Base-by-base conservation (phyloP, 1,284 basidiomycete genomes). In the Golubevia pallescens region DNA sequence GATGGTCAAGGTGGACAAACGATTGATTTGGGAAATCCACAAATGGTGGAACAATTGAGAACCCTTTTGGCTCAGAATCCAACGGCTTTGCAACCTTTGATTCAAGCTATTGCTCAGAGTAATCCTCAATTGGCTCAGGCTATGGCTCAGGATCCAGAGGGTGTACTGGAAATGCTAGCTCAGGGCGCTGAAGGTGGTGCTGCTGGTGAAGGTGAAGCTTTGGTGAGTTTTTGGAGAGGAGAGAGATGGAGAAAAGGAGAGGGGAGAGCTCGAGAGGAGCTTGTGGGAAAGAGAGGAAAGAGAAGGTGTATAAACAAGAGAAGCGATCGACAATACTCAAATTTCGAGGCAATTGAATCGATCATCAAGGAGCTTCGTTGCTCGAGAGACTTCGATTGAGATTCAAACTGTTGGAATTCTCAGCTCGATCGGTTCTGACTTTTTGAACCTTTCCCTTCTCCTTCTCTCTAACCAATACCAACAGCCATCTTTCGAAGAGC, bases 111-210 rank as follows among this genome's bases (percentile, higher is more conserved):
- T 34, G 81, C 80, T 1, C 82, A 85, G 67, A 73, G 69, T 60
- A 84, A 85, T 66, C 82, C 82, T 1, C 78, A 78, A 57, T 69
- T 85, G 2, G 82, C 82, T 6, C 72, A 79, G 52, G 81, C 81
- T 1, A 70, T 85, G 68, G 75, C 76, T 55, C 65, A 73, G 28
- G 77, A 85, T 56, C 82, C 82, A 0, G 78, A 83, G 61, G 79
- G 74, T 24, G 81, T 85, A 4, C 71, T 85, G 53, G 68, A 69
- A 23, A 65, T 84, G 13, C 69, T 85, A n/a, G 75, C 79, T 7
- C 69, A 70, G 3, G 73, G 71, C 7, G 76, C 75, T 3, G 78
- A 66, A 1, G 53, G 65, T 6, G 70, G 10, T 38, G 34, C 5
- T 5, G 5, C 34, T 38, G 34, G 34, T 38, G 34, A 4, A 38